A percentile compares a stretch with the other conserved stretches of the same genome.
phyloP scores from a whole-genome alignment of 2,329 filamentous ascomycete genomes.

The Monosporascus sp. region DNA sequence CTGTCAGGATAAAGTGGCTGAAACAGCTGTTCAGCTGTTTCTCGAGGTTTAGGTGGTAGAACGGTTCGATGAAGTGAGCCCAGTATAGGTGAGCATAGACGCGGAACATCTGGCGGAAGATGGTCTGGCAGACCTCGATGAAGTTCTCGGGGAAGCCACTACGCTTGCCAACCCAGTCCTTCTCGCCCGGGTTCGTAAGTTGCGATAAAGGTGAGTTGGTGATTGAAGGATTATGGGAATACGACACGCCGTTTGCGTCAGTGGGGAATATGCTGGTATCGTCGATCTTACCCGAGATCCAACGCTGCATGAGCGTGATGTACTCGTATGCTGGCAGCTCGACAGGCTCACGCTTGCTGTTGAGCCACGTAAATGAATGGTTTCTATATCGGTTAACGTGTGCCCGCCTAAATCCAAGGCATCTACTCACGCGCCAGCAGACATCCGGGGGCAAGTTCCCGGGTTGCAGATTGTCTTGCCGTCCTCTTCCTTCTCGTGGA shows the following conservation, averaged over 20 bases:
- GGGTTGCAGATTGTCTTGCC: constrained; percentile 78
- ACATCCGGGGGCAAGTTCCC: constrained; percentile 83
- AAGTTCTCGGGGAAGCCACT: constrained; percentile 92
- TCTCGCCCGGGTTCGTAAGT: constrained; percentile 55
- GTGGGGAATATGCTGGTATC: constrained; percentile 88
- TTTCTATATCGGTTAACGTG: constrained; percentile 45
- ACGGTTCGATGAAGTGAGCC: constrained; percentile 82
- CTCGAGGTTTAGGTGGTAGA: constrained; percentile 76
- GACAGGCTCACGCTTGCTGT: constrained; percentile 78
- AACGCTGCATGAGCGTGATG: constrained; percentile 92
- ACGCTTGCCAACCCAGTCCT: constrained; percentile 81
- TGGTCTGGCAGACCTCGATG: constrained; percentile 82
- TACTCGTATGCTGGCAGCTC: constrained; percentile 91
- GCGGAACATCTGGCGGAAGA: constrained; percentile 97
- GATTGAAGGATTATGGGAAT: constrained; percentile 56
- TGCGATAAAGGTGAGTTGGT: constrained; percentile 56
- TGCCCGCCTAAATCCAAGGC: background rate
- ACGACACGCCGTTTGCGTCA: constrained; percentile 66
- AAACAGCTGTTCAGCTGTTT: constrained; percentile 85
- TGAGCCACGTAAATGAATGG: constrained; percentile 94
- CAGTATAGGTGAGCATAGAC: constrained; percentile 98
- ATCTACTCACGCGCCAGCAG: constrained; percentile 75
- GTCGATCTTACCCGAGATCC: constrained; percentile 94
- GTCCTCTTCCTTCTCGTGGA: constrained; percentile 79
- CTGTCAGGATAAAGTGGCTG: constrained; percentile 76